Evolutionary conservation across 257 asterid genomes (phyloP), one percentile per base, ranked within the genome.

Genomic region (Solanum tarijense): DNA sequence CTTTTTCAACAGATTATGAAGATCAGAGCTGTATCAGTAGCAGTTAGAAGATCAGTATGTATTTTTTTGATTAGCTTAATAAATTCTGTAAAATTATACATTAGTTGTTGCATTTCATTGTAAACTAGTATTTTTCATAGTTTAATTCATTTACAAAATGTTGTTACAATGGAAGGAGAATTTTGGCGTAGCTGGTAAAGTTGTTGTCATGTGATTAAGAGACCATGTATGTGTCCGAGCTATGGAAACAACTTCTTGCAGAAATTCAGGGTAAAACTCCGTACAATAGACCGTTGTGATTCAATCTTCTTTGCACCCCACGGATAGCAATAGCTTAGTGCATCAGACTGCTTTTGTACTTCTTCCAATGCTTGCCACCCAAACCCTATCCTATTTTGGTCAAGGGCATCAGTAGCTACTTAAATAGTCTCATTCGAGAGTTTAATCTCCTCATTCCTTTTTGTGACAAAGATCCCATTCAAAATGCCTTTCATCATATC

Each of bases 321-420:
- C 2, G 0, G 3, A 60, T 60, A 3, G 25, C 1, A 0, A 9
- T 4, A 58, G 25, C 27, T 20, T 58, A 7, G 12, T 58, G 25
- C 66, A 58, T 9, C 1, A 8, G 3, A 52, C 23, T 2, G 55
- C 23, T 52, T 52, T 16, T 52, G 62, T 2, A 52, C 0, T 52
- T 52, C 23, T 52, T 52, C 9, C 23, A 1, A 52, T 52, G 62
- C 62, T 52, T 52, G 62, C 62, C 62, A 52, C 62, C 65, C 65
- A 18, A 55, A 55, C 65, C n/a, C 65, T 18, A 18, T 55, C 10
- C 65, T 55, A 55, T 52, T 48, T 52, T 16, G 23, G 68, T 58
- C 27, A 58, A 21, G 27, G 27, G 68, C 2, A 1, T 58, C 6
- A 8, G 27, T 20, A 8, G 27, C 25, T 58, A 58, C 27, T 58